Percentiles rank a stretch among this genome's conserved stretches.
These are phyloP conservation scores for Bipolaris bicolor DNA, from an alignment of 2,329 filamentous ascomycete genomes.

Conservation along the genomic window DNA sequence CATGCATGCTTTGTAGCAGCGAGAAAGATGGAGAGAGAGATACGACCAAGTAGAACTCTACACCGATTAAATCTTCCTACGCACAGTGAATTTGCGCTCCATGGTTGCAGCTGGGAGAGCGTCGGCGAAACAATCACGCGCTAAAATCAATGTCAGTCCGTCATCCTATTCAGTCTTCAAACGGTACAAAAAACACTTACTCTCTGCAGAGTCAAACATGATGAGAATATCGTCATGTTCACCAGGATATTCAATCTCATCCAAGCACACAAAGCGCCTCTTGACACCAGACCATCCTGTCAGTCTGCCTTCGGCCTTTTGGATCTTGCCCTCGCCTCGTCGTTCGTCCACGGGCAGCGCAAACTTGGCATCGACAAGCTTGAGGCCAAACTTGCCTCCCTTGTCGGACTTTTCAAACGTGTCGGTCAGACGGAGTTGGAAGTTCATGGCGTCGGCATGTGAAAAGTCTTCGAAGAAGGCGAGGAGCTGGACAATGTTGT, in stretches of 20 bases:
- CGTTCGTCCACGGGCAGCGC: slow-evolving; percentile 69
- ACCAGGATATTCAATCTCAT: slow-evolving; percentile 85
- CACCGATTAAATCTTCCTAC: slow-evolving; percentile 45
- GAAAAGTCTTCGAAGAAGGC: slow-evolving; percentile 89
- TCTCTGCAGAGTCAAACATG: slow-evolving; percentile 77
- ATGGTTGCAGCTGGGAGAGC: slow-evolving; percentile 54
- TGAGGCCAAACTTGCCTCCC: slow-evolving; percentile 69
- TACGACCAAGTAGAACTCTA: background rate
- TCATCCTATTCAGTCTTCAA: background rate
- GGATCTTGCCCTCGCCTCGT: slow-evolving; percentile 56
- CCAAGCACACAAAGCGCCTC: slow-evolving; percentile 79
- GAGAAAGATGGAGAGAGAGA: background rate
- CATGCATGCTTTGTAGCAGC: background rate
- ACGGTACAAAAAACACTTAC: slow-evolving; percentile 57
- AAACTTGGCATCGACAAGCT: slow-evolving; percentile 89
- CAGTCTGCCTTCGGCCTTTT: slow-evolving; percentile 55
- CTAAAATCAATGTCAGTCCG: slow-evolving; percentile 31
- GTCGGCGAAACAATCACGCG: slow-evolving; percentile 54
- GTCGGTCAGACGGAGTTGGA: slow-evolving; percentile 83
- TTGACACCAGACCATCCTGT: slow-evolving; percentile 62
- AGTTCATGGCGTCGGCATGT: slow-evolving; percentile 88
- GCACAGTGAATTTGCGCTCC: slow-evolving; percentile 52
- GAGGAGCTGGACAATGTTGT: slow-evolving; percentile 76
- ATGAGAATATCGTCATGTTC: slow-evolving; percentile 93
- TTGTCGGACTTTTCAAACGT: slow-evolving; percentile 70